These are phyloP conservation scores for Colletotrichum australisinense DNA, from an alignment of 2,329 filamentous ascomycete genomes.

Conservation along the genomic window DNA sequence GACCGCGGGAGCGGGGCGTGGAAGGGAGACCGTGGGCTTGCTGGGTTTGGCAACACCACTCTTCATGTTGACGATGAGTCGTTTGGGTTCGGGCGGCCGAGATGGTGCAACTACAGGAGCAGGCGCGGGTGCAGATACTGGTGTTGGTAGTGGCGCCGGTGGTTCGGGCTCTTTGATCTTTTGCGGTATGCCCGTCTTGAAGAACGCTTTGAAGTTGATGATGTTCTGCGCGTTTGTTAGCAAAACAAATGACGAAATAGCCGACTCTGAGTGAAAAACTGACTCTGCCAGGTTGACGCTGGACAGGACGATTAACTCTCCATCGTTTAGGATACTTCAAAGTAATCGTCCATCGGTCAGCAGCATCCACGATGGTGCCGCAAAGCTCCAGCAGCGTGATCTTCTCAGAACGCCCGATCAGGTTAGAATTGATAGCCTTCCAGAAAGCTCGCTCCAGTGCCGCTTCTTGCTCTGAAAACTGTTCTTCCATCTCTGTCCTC, in stretches of 20 bases:
- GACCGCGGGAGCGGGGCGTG: constrained; percentile 18
- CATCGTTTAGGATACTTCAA: constrained; percentile 54
- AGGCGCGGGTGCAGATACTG: background rate
- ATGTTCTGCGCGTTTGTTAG: constrained; percentile 45
- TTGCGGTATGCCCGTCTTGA: constrained; percentile 41
- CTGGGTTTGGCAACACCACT: constrained; percentile 53
- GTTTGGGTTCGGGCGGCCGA: constrained; percentile 41
- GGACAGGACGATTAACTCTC: constrained; percentile 49
- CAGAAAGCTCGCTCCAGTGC: constrained; percentile 56
- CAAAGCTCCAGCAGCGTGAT: constrained; percentile 57
- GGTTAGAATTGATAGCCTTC: constrained; percentile 53
- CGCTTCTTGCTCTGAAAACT: constrained; percentile 50
- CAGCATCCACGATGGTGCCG: constrained; percentile 59
- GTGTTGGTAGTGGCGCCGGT: constrained; percentile 21
- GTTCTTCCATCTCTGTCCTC: constrained; percentile 57
- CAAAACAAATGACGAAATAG: background rate
- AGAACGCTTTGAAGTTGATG: constrained; percentile 52
- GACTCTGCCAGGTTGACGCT: constrained; percentile 50
- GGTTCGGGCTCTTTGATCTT: constrained; percentile 32
- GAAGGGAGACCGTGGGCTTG: constrained; percentile 35
- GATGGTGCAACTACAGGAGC: background rate
- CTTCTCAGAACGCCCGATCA: constrained; percentile 53
- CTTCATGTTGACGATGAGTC: constrained; percentile 43
- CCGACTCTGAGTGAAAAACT: constrained; percentile 33
- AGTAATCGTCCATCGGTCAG: constrained; percentile 54